phyloP scores from a whole-genome alignment of 257 asterid species.

The Thymus mandschuricus region DNA sequence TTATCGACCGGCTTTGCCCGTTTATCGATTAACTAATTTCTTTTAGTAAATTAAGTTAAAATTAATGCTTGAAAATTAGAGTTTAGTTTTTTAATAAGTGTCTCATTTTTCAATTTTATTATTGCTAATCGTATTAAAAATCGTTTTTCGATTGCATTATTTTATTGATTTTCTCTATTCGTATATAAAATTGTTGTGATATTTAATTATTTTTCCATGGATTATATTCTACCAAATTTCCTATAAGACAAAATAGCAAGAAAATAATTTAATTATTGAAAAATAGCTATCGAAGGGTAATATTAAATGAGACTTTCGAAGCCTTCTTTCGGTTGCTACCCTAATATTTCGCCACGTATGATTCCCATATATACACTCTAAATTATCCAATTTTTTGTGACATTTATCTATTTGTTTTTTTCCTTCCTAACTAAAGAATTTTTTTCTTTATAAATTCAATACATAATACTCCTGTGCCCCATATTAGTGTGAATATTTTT shows the following conservation, averaged over 20 bases:
- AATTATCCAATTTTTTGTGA: background rate
- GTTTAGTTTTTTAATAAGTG: no score
- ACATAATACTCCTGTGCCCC: no score
- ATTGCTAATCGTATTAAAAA: no score
- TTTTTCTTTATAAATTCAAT: background rate
- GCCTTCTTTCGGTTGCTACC: background rate
- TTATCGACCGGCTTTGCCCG: slow-evolving; percentile 19
- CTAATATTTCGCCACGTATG: slow-evolving; percentile 4
- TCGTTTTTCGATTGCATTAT: no score
- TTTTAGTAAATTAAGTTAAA: no score
- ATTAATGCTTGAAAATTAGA: no score
- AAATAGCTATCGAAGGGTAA: background rate
- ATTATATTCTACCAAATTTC: background rate
- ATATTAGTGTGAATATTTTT: no score
- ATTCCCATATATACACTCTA: background rate
- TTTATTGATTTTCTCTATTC: no score
- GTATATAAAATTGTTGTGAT: no score
- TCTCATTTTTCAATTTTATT: no score
- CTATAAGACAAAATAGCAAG: background rate
- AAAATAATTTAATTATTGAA: slow-evolving; percentile 1
- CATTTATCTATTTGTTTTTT: background rate
- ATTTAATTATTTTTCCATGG: no score
- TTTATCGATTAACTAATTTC: slow-evolving; percentile 6
- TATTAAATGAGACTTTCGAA: background rate
- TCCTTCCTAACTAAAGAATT: no score